These are phyloP conservation scores for Glutinoglossum americanum DNA, from an alignment of 495 filamentous ascomycete genomes.

Conservation along the genomic window DNA sequence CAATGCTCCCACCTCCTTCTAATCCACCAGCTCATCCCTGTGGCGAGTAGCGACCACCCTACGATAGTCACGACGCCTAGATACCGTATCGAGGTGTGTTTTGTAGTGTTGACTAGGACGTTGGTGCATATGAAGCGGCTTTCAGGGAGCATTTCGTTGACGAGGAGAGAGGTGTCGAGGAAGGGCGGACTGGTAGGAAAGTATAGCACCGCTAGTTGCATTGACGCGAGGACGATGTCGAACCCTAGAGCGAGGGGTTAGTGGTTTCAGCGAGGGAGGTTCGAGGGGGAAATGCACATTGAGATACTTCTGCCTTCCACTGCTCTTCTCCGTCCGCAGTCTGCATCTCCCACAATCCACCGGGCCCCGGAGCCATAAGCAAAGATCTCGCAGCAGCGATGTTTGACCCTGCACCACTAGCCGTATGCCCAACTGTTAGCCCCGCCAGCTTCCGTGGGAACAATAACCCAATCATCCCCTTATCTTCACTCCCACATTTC, in stretches of 20 bases:
- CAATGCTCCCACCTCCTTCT: too few species aligned
- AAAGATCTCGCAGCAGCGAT: background rate
- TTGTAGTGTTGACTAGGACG: background rate
- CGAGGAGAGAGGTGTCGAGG: background rate
- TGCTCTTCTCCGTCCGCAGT: background rate
- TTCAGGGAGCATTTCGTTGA: background rate
- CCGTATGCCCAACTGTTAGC: background rate
- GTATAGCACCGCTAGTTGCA: background rate
- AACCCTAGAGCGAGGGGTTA: background rate
- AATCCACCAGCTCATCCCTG: too few species aligned
- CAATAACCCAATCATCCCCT: background rate
- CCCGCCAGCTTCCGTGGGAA: background rate
- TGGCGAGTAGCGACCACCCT: too few species aligned
- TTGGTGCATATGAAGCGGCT: background rate
- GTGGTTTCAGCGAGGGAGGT: background rate
- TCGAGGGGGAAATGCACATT: background rate
- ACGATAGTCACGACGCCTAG: background rate
- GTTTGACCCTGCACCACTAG: background rate
- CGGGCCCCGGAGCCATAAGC: background rate
- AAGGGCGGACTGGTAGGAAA: background rate
- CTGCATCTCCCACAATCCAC: background rate
- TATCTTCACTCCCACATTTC: background rate
- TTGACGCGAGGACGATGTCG: background rate
- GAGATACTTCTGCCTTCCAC: background rate
- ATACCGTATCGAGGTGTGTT: background rate